Conservation (phyloP, 352 stramenopile genomes). For the Globisporangium mamillatum region DNA sequence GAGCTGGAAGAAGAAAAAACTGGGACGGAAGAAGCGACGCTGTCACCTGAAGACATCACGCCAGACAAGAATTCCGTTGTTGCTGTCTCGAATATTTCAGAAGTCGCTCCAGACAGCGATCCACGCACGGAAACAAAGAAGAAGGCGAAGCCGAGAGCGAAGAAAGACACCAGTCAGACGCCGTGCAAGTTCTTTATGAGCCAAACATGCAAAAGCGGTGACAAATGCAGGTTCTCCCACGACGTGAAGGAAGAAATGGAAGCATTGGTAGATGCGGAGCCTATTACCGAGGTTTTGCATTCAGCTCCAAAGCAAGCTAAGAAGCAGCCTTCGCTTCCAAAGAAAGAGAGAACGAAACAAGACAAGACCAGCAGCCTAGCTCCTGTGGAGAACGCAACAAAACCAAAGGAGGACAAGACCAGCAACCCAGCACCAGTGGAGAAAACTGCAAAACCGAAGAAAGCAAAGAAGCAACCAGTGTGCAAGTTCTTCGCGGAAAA, state of each 20-base stretch:
- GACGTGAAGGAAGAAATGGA: slow-evolving; percentile 18
- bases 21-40: slow-evolving; percentile 8
- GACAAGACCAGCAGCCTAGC: neutral
- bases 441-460: slow-evolving; percentile 10
- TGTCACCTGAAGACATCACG: neutral
- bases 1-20: neutral
- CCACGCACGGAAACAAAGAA: neutral
- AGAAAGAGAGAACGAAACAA: slow-evolving; percentile 5
- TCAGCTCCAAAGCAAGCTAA: neutral
- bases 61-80: neutral
- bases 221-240: slow-evolving; percentile 68
- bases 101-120: neutral
- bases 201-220: slow-evolving; percentile 50
- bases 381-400: slow-evolving; percentile 8
- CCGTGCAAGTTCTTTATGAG: slow-evolving; percentile 50
- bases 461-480: slow-evolving; percentile 3
- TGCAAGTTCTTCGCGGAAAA: slow-evolving; percentile 53
- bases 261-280: neutral
- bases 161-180: slow-evolving; percentile 19
- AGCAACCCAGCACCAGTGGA: slow-evolving; percentile 1
- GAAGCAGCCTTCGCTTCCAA: neutral
- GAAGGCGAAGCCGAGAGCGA: neutral
- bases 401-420: slow-evolving; percentile 3
- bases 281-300: neutral
- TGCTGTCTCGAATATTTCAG: neutral